These are phyloP conservation scores for Apiotrichum laibachii DNA, from an alignment of 1,284 basidiomycete genomes.

Conservation along the genomic window DNA sequence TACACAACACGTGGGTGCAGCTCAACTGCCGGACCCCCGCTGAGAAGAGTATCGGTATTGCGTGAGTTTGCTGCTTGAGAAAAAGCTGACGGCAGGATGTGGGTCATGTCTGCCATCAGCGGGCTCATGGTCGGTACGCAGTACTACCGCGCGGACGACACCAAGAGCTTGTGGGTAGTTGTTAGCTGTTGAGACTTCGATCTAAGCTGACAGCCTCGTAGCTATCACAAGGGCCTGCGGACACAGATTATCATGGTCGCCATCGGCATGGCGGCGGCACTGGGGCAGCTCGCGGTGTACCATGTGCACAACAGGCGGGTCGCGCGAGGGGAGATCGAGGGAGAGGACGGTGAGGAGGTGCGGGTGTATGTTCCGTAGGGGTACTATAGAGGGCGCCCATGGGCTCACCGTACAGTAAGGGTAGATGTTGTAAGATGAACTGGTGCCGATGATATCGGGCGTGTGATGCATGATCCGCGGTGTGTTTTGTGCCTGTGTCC, in stretches of 20 bases:
- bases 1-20: conserved; percentile 3
- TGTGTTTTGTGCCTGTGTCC: too few relatives aligned
- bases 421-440: too few relatives aligned
- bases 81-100: background rate
- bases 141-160: background rate
- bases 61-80: background rate
- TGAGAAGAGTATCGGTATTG: background rate
- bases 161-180: background rate
- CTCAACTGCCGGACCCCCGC: background rate
- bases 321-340: background rate
- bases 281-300: background rate
- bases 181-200: background rate
- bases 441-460: too few relatives aligned
- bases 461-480: too few relatives aligned
- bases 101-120: conserved; percentile 5
- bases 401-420: too few relatives aligned
- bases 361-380: background rate
- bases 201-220: background rate
- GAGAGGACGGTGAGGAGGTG: background rate
- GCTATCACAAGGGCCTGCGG: background rate
- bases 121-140: conserved; percentile 4
- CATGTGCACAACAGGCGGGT: background rate
- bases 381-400: too few relatives aligned
- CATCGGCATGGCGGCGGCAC: background rate
- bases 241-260: conserved; percentile 1